Evolutionary conservation across 73 alveolate genomes (phyloP).

Genomic region (Paramecium pentaurelia): DNA sequence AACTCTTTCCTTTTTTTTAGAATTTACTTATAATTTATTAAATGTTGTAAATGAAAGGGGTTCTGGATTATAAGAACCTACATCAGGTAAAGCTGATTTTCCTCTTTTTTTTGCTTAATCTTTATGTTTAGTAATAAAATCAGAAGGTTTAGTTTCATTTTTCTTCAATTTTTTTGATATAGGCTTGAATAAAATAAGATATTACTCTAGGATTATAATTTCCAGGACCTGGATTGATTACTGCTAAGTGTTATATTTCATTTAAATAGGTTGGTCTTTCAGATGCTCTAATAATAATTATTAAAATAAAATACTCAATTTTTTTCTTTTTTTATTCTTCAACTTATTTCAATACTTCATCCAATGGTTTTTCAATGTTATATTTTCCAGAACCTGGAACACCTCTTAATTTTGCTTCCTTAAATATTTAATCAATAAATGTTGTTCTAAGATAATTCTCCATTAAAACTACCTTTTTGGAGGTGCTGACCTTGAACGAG

Average conservation of each 20-base stretch:
- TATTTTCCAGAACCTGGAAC: conserved; percentile 60
- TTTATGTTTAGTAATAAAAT: conserved; percentile 44
- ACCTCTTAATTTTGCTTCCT: conserved; percentile 42
- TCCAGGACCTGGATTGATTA: conserved; percentile 61
- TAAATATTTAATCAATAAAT: conserved; percentile 47
- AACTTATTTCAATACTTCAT: conserved; percentile 29
- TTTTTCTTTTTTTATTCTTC: conserved; percentile 49
- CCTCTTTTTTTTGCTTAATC: conserved; percentile 17
- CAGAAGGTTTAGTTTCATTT: conserved; percentile 29
- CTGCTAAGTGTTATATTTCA: conserved; percentile 45
- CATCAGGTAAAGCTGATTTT: conserved; percentile 55
- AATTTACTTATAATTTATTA: background rate
- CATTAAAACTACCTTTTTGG: conserved; percentile 12
- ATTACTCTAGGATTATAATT: conserved; percentile 54
- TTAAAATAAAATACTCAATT: background rate
- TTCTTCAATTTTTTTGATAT: conserved; percentile 18
- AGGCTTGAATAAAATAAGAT: background rate
- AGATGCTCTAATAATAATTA: background rate
- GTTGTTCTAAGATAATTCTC: background rate
- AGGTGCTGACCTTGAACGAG: conserved; percentile 15
- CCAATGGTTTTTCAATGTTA: conserved; percentile 44
- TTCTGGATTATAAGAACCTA: conserved; percentile 56
- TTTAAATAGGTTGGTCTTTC: conserved; percentile 54
- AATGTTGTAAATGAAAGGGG: background rate
- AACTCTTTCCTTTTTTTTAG: background rate